Base-by-base conservation (phyloP, 2,329 filamentous ascomycete species). In the Venturia nashicola region DNA sequence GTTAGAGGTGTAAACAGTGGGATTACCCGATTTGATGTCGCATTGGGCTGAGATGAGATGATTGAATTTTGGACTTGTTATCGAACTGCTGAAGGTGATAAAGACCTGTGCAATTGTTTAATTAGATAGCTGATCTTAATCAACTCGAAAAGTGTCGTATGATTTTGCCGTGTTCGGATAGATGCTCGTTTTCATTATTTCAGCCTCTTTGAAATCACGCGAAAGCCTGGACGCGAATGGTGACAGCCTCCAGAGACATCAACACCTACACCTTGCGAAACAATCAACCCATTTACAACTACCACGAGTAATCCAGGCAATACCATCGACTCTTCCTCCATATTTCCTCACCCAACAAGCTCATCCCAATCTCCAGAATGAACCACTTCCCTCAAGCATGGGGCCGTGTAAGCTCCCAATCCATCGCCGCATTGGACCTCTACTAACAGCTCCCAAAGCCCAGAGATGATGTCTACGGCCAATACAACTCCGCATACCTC, bases 401-500 rank as follows among this genome's bases (percentile, higher is more conserved):
- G 84, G 84, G 84, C 73, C 81, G 84, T 75, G 84, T 86, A 78
- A 73, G 81, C 75, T 43, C 11, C 68, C 36, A 32, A 54, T 64
- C 66, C 61, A 65, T 62, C 63, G 61, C 64, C 62, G 43, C 65
- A 42, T 64, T 62, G 55, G 70, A 72, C 66, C 70, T 66, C 68
- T 69, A 68, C 67, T 67, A 66, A 67, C 65, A 64, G 62, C 66
- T 60, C 64, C 65, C 63, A 40, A 72, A 99, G 94, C 94, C 94
- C 74, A 88, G 94, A 83, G 90, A 99, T 78, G 94, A 99, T 77
- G 83, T 97, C 73, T 99, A 97, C 79, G 94, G 94, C 71, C 82
- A 88, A 72, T 99, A 99, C 78, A 90, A 97, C 78, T 80, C 82
- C 73, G 90, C 91, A 65, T 92, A 93, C 76, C 87, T 97, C 74